Percentiles rank a stretch among this genome's conserved stretches.
Evolutionary conservation across 495 filamentous ascomycete genomes (phyloP).

Genomic region (Penicillium crystallinum): DNA sequence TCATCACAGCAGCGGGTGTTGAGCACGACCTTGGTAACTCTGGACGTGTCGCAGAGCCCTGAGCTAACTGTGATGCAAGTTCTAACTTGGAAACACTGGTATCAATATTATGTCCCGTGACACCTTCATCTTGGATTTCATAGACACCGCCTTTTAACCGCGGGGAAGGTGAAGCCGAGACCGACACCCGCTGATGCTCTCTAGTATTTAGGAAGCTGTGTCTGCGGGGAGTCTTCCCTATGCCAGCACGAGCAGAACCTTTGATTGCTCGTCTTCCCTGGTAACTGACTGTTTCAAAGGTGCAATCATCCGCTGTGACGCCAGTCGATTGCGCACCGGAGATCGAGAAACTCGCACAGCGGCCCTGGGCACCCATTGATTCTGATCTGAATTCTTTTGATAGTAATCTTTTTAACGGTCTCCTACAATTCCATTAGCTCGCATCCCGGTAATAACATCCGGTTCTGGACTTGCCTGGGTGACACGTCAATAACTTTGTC

Average conservation of each 20-base stretch:
- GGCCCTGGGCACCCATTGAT: constrained; percentile 21
- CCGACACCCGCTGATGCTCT: constrained; percentile 5
- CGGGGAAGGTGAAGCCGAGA: constrained; percentile 1
- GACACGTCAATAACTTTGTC: neutral
- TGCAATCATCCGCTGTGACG: constrained; percentile 16
- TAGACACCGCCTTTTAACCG: neutral
- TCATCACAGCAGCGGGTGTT: neutral
- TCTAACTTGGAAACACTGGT: neutral
- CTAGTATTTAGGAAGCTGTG: constrained; percentile 6
- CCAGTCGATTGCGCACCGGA: constrained; percentile 18
- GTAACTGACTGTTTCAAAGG: constrained; percentile 21
- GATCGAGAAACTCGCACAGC: constrained; percentile 18
- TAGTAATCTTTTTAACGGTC: constrained; percentile 13
- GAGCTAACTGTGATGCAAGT: neutral
- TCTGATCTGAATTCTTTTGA: constrained; percentile 15
- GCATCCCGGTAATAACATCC: too few species aligned
- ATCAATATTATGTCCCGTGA: neutral
- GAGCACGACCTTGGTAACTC: constrained; percentile 5
- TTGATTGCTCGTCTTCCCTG: constrained; percentile 13
- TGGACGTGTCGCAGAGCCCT: neutral
- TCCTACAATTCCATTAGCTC: too few species aligned
- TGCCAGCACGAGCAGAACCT: constrained; percentile 9
- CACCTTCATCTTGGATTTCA: neutral
- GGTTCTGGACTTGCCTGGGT: constrained; percentile 14
- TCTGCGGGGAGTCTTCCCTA: constrained; percentile 4